These are phyloP conservation scores for Salix udensis DNA, from an alignment of 345 rosid species.

Conservation along the genomic window DNA sequence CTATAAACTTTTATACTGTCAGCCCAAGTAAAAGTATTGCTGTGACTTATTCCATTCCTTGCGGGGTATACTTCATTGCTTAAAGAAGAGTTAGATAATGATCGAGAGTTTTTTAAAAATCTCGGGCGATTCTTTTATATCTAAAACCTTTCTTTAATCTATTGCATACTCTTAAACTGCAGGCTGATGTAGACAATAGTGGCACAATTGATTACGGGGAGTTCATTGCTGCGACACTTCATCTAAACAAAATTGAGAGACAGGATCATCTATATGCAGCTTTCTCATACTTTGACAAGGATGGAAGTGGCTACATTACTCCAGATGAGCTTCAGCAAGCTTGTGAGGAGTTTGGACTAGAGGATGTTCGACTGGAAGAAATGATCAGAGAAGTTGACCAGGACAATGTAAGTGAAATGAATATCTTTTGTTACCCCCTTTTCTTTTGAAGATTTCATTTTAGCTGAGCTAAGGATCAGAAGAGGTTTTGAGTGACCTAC, in stretches of 20 bases:
- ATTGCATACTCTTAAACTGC: slow-evolving; percentile 4
- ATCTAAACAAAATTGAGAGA: slow-evolving; percentile 25
- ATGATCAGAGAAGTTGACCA: slow-evolving; percentile 26
- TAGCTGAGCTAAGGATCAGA: background rate
- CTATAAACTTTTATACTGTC: background rate
- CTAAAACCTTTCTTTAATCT: background rate
- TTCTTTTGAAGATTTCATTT: background rate
- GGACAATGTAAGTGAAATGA: slow-evolving; percentile 16
- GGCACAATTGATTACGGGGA: slow-evolving; percentile 31
- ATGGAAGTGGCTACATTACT: slow-evolving; percentile 33
- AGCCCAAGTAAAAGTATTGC: background rate
- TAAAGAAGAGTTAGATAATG: background rate
- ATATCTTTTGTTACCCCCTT: background rate
- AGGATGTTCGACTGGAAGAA: slow-evolving; percentile 25
- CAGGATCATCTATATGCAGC: slow-evolving; percentile 31
- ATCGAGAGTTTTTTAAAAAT: background rate
- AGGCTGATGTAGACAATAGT: slow-evolving; percentile 31
- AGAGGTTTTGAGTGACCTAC: background rate
- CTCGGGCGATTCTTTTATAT: background rate
- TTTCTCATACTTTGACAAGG: slow-evolving; percentile 29
- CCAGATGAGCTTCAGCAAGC: slow-evolving; percentile 29
- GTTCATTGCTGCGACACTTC: slow-evolving; percentile 31
- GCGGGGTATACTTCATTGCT: background rate
- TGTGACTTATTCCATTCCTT: background rate
- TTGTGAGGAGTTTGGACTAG: slow-evolving; percentile 22